Percentiles rank a stretch among this genome's conserved stretches.
Evolutionary conservation across 495 filamentous ascomycete species (phyloP).

Genomic region (Penicillium turbatum): DNA sequence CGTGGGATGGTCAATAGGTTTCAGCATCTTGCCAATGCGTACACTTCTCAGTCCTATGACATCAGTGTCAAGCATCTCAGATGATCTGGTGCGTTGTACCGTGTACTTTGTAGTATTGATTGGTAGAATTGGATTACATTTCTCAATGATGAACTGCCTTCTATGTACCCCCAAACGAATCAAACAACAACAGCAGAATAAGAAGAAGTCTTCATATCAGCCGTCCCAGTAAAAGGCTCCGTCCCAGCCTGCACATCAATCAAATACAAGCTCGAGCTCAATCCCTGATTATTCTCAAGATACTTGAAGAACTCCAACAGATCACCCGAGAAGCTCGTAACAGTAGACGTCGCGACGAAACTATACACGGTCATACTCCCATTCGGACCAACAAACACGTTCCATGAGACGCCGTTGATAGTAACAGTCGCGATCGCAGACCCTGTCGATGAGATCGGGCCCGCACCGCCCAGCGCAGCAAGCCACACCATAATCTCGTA

Average conservation of each 20-base stretch:
- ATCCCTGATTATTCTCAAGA: constrained; percentile 44
- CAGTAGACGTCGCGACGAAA: constrained; percentile 51
- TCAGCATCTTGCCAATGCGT: no score
- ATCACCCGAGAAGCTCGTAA: constrained; percentile 52
- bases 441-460: constrained; percentile 57
- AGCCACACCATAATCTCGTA: constrained; percentile 76
- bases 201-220: constrained; percentile 31
- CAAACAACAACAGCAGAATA: constrained; percentile 43
- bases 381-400: constrained; percentile 54
- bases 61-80: no score
- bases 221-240: constrained; percentile 50
- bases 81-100: no score
- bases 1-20: no score
- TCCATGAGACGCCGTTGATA: constrained; percentile 49
- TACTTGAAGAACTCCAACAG: constrained; percentile 55
- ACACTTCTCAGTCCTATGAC: no score
- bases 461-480: constrained; percentile 55
- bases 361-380: constrained; percentile 55
- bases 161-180: no score
- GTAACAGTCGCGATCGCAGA: constrained; percentile 49
- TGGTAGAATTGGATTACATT: no score
- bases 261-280: constrained; percentile 52
- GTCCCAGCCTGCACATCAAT: constrained; percentile 53
- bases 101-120: no score
- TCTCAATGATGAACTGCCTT: no score